Evolutionary conservation across 495 filamentous ascomycete genomes (phyloP).

Genomic region (Polyplosphaeria fusca): DNA sequence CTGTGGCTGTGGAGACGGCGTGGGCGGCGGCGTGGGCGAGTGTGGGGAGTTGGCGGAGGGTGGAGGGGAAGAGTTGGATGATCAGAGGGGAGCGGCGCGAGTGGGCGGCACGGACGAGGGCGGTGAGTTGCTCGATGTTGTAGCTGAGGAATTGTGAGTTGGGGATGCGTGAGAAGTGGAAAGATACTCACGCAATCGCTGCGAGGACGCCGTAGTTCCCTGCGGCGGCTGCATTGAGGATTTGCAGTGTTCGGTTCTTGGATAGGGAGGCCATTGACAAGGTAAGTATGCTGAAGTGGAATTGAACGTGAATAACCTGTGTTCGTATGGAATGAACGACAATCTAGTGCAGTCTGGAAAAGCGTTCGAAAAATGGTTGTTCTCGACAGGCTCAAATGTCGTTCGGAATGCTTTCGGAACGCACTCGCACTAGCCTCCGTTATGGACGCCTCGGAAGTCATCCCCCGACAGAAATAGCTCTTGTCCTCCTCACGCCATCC

Average conservation of each 20-base stretch:
- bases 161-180: neutral
- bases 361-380: no score
- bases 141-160: constrained; percentile 5
- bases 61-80: constrained; percentile 25
- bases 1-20: constrained; percentile 23
- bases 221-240: constrained; percentile 8
- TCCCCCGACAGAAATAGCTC: no score
- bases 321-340: no score
- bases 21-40: constrained; percentile 29
- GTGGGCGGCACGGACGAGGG: constrained; percentile 23
- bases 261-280: constrained; percentile 3
- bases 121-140: constrained; percentile 27
- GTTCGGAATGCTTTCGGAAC: no score
- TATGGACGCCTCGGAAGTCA: no score
- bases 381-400: no score
- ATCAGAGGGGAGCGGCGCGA: constrained; percentile 19
- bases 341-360: no score
- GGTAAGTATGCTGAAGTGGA: no score
- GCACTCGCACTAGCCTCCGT: no score
- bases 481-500: no score
- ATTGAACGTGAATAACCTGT: no score
- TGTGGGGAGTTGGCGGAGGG: constrained; percentile 20
- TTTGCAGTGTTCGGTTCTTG: constrained; percentile 17
- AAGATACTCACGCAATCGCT: constrained; percentile 15
- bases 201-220: constrained; percentile 22